These are phyloP conservation scores for Escallonia rubra DNA, from an alignment of 129 eudicot genomes.

Conservation along the genomic window DNA sequence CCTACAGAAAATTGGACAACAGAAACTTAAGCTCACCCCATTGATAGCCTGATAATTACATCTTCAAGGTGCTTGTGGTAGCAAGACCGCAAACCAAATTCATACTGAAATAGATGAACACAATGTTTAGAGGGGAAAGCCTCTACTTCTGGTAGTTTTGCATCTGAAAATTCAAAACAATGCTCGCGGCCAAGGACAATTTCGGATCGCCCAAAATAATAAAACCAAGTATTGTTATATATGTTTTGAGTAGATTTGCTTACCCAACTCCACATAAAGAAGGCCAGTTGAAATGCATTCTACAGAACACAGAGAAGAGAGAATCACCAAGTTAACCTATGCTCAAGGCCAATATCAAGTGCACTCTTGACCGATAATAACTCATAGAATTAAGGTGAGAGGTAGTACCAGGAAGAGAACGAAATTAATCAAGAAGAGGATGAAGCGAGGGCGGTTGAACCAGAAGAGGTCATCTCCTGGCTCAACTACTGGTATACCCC, in stretches of 20 bases:
- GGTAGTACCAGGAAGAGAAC: constrained; percentile 53
- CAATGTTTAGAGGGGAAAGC: no score
- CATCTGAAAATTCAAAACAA: no score
- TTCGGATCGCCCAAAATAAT: no score
- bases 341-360: background rate
- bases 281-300: constrained; percentile 76
- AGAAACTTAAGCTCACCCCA: constrained; percentile 43
- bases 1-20: background rate
- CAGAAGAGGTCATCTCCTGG: constrained; percentile 68
- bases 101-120: constrained; percentile 30
- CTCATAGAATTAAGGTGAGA: background rate
- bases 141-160: no score
- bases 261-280: constrained; percentile 70
- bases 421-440: constrained; percentile 57
- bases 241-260: constrained; percentile 8
- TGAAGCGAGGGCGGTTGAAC: constrained; percentile 57
- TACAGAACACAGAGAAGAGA: constrained; percentile 14
- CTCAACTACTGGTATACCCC: constrained; percentile 47
- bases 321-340: background rate
- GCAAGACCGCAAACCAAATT: constrained; percentile 52
- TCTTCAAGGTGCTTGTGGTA: constrained; percentile 41
- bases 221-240: no score
- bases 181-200: no score
- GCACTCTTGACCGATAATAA: background rate
- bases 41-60: constrained; percentile 41